phyloP scores from a whole-genome alignment of 192 early-diverging fungal genomes.

The Podila verticillata region DNA sequence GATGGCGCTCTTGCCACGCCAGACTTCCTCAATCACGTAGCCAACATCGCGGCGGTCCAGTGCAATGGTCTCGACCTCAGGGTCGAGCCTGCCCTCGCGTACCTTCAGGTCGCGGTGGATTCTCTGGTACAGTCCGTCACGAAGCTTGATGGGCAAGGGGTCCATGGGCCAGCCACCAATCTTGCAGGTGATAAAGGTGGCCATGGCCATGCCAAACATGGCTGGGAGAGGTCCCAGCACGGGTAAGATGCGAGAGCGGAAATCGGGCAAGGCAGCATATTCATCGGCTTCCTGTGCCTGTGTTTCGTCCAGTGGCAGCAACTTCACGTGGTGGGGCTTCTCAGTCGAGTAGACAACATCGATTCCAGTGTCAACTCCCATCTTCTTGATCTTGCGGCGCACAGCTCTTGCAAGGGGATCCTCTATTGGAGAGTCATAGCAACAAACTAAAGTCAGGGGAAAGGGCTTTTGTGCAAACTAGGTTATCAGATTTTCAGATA shows the following conservation, averaged over 20 bases:
- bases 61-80: conserved; percentile 48
- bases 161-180: conserved; percentile 73
- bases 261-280: conserved; percentile 92
- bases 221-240: conserved; percentile 92
- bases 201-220: conserved; percentile 94
- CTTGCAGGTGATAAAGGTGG: conserved; percentile 81
- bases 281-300: conserved; percentile 87
- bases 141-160: conserved; percentile 78
- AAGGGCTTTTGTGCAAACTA: not conserved
- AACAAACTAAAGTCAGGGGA: not conserved
- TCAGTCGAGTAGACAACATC: conserved; percentile 96
- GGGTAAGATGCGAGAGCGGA: conserved; percentile 86
- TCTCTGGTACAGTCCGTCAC: conserved; percentile 77
- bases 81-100: conserved; percentile 27
- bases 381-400: conserved; percentile 74
- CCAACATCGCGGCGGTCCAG: conserved; percentile 79
- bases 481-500: not conserved
- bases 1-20: conserved; percentile 80
- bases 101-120: conserved; percentile 78
- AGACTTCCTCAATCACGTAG: conserved; percentile 92
- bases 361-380: conserved; percentile 81
- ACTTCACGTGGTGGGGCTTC: conserved; percentile 89
- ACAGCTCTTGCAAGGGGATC: conserved; percentile 93
- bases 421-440: conserved; percentile 60
- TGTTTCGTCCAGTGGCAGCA: conserved; percentile 89